Evolutionary conservation across 108 stramenopile species (phyloP).

Genomic region (Nitzschia palea): DNA sequence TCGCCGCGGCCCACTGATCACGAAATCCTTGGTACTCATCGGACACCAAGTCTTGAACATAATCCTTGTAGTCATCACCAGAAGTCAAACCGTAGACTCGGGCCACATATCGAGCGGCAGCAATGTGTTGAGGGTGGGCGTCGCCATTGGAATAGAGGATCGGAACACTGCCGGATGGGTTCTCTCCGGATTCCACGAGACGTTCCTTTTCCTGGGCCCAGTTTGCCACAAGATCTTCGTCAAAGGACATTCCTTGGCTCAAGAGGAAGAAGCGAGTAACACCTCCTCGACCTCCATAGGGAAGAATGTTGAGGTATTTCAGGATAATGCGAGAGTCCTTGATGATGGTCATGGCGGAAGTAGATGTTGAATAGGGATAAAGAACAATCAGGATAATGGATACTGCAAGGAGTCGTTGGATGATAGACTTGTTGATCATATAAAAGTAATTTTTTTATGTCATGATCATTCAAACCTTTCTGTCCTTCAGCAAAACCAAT

Average conservation of each 20-base stretch:
- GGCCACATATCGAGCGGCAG: conserved; percentile 12
- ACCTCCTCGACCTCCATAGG: conserved; percentile 22
- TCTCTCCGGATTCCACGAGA: conserved; percentile 16
- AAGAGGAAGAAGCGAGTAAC: conserved; percentile 25
- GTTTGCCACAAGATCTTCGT: conserved; percentile 10
- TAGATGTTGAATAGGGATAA: too few species aligned
- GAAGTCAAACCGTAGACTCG: background rate
- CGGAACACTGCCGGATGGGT: conserved; percentile 19
- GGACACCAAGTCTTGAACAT: conserved; percentile 29
- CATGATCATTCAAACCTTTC: too few species aligned
- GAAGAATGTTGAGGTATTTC: conserved; percentile 13
- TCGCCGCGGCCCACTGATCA: conserved; percentile 2
- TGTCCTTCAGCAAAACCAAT: too few species aligned
- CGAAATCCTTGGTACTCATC: conserved; percentile 32
- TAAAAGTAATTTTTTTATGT: too few species aligned
- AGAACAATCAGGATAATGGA: too few species aligned
- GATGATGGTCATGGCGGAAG: background rate
- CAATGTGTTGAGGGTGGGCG: conserved; percentile 10
- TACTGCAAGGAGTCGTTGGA: too few species aligned
- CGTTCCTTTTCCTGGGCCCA: conserved; percentile 15
- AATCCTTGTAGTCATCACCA: conserved; percentile 16
- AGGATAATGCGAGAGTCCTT: background rate
- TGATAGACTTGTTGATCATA: too few species aligned
- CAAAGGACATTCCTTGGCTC: conserved; percentile 11
- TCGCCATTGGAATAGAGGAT: conserved; percentile 1